Evolutionary conservation across 352 stramenopile genomes (phyloP), one percentile per base, ranked within the genome.

Genomic region (Phytophthora chlamydospora): DNA sequence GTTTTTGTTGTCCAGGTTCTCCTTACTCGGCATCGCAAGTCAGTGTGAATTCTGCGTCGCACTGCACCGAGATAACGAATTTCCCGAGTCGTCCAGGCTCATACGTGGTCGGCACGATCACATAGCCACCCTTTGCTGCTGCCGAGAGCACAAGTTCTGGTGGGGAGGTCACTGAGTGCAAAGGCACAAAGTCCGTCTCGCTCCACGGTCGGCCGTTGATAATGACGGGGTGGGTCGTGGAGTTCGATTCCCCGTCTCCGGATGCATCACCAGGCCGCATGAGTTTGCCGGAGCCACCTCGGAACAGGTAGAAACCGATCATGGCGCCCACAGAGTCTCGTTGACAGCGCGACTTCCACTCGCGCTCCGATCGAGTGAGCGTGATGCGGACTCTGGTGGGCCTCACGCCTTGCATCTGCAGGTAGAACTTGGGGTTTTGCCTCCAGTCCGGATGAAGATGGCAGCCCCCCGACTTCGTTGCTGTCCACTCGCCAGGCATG

Each of bases 281-380:
- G 54, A 88, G 51, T 38, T 83, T 83, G 41, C 71, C 54, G 8
- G 60, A 59, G 2, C 54, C 60, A 27, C 71, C 72, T 64, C 76
- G 69, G 44, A 93, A 91, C 8, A 96, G 53, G 58, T 97, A 97
- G 54, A 97, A 97, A 12, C 90, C 90, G 59, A 97, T 94, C 90
- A 97, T 97, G 32, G 78, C 81, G 13, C 89, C 90, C 11, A 97
- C 88, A 0, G 78, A 73, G 65, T 97, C 90, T 9, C 83, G 82
- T 47, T 90, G 89, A 59, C 86, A 96, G 46, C 90, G 88, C 21
- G 60, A 62, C 32, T 80, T 83, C 90, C 90, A 97, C 66, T 95
- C 83, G 32, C 85, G 75, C 50, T 96, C 90, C 11, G 83, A 90
- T 2, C 89, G 78, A 8, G 83, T 88, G 34, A 97, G 72, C 17